These are phyloP conservation scores for Corymbia calophylla DNA, from an alignment of 441 rosid genomes.

Conservation along the genomic window DNA sequence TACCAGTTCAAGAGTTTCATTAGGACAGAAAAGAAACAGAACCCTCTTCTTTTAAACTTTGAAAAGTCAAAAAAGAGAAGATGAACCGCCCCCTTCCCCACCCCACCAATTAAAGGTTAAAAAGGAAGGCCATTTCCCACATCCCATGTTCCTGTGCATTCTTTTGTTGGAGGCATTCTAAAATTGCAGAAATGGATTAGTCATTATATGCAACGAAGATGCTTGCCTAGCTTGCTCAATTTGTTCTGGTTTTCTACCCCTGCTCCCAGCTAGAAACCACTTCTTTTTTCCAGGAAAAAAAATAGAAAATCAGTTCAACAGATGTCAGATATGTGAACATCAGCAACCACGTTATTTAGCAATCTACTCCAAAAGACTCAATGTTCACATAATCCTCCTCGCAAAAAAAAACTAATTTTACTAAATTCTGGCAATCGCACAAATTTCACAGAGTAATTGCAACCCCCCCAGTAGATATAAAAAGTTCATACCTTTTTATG, in stretches of 20 bases:
- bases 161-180: neutral
- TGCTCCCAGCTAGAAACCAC: neutral
- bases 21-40: neutral
- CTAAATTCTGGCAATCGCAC: neutral
- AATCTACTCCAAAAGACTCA: neutral
- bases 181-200: neutral
- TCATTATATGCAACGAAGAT: neutral
- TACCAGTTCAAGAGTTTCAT: neutral
- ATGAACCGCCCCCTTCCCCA: neutral
- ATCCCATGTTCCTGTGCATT: neutral
- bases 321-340: neutral
- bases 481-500: constrained; percentile 30
- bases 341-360: neutral
- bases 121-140: neutral
- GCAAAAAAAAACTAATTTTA: neutral
- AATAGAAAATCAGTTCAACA: neutral
- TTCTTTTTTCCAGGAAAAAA: neutral
- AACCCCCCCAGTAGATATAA: neutral
- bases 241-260: neutral
- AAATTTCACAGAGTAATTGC: neutral
- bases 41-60: neutral
- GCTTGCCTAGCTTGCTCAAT: neutral
- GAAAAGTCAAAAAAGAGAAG: neutral
- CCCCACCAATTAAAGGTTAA: neutral
- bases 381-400: neutral